Base-by-base conservation (phyloP, 2,329 filamentous ascomycete species). In the Rutstroemia sp. region DNA sequence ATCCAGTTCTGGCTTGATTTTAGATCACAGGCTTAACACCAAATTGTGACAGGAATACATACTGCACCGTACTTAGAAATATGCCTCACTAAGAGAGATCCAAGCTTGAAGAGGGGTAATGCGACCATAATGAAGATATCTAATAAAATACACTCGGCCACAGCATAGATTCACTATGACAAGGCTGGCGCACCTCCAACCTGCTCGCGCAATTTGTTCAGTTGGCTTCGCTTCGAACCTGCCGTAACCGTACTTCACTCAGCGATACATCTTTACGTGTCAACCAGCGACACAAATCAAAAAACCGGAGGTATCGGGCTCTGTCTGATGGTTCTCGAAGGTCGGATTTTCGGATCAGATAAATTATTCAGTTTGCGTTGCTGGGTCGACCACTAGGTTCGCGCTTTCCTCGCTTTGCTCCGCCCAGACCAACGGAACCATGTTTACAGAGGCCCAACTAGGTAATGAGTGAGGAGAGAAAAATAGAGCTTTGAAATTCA, bases 1-100 rank as follows among this genome's bases (percentile, higher is more conserved):
- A 86, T 86, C 61, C 74, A 81, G 68, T 86, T 86, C 83, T 86
- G 60, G 3, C 42, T 8, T 9, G 3, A 10, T 34, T 12, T 34
- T 34, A 34, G 30, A 34, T 12, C 9, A 4, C 12, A 9, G 1
- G 12, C 12, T 34, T 10, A 34, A 34, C 3, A 12, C 12, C 21
- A 23, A 23, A 23, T 48, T 17, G 14, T 47, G 14, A 21, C 12
- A 17, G 30, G 17, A 34, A 53, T 23, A 72, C 81, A 63, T 78
- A 86, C 83, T 55, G 83, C 83, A 67, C 83, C 83, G 75, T 86
- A 86, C 72, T 86, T 86, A 56, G 83, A 86, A 53, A 86, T 72
- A 67, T 86, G 83, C 63, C 81, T 78, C 66, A 86, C 75, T 62
- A 86, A 83, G 48, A 86, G 75, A 56, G 82, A 71, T 21, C 78